phyloP scores from a whole-genome alignment of 2,329 filamentous ascomycete species.

The Emergomyces pasteurianus region DNA sequence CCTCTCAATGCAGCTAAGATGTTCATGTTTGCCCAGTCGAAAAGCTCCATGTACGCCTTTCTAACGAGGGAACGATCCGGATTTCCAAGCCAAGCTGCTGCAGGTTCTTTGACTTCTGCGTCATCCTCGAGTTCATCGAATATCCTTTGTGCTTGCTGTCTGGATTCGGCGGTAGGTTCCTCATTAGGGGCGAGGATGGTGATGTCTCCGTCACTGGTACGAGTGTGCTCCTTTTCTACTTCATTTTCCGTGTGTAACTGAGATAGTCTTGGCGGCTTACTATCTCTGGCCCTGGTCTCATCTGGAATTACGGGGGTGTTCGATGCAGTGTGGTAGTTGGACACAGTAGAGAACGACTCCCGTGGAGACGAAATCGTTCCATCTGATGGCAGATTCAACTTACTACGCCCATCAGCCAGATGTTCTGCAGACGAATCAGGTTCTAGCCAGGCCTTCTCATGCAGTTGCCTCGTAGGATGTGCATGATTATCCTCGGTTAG shows the following conservation, averaged over 20 bases:
- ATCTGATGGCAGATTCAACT: conserved; percentile 16
- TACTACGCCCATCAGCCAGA: conserved; percentile 14
- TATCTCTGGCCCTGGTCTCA: conserved; percentile 12
- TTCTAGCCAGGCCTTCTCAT: conserved; percentile 10
- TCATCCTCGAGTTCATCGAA: conserved; percentile 69
- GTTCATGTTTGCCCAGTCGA: conserved; percentile 72
- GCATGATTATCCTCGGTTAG: neutral
- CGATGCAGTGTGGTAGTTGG: conserved; percentile 34
- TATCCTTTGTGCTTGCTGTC: conserved; percentile 66
- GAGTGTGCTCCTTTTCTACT: conserved; percentile 10
- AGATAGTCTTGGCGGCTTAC: conserved; percentile 7
- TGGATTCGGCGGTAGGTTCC: conserved; percentile 51
- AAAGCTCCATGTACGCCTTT: conserved; percentile 81
- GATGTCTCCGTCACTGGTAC: neutral
- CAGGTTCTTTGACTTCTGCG: conserved; percentile 64
- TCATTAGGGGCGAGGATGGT: conserved; percentile 8
- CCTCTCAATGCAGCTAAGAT: conserved; percentile 67
- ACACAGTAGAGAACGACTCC: conserved; percentile 27
- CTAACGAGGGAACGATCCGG: conserved; percentile 43
- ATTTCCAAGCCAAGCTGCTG: conserved; percentile 74
- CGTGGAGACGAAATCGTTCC: conserved; percentile 20
- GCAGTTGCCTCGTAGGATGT: neutral
- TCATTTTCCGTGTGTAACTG: conserved; percentile 6
- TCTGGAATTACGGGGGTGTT: conserved; percentile 29
- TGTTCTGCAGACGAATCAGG: conserved; percentile 16